Base-by-base conservation (phyloP, 768 basidiomycete genomes). In the Russula brevipes region DNA sequence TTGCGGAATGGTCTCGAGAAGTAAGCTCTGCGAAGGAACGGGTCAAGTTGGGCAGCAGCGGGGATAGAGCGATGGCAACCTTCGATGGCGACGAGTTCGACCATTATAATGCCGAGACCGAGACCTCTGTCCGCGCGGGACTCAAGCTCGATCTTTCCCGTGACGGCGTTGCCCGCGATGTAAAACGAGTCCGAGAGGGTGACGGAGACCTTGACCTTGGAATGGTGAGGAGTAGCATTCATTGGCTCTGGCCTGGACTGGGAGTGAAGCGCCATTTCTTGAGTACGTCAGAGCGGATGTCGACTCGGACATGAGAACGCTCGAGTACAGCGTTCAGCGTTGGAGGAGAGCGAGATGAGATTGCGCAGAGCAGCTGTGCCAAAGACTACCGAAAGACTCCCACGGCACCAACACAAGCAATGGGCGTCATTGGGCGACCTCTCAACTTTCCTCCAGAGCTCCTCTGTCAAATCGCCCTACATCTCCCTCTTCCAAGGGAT, bases 141-240 rank as follows among this genome's bases (percentile, higher is more conserved):
- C 73, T 92, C 90, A 70, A 92, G 79, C 71, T 90, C 84, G 80
- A 92, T 80, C 76, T 87, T 90, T 11, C 91, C 91, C 6, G 84
- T 77, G 39, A 91, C 79, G 66, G 80, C 75, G 42, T 77, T 76
- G 0, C 91, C 91, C 1, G 90, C 85, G 55, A 89, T 81, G 69
- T 82, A 88, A 35, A 80, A 76, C 2, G 81, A 72, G 66, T 88
- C 81, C 1, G 82, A 80, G 7, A 90, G 76, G 7, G 77, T 79
- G 19, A 88, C 71, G 12, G 86, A 79, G 16, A 89, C 81, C 72
- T 82, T 89, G 72, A 92, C 82, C 75, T 91, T 93, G 33, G 89
- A 77, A 72, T 92, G 91, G 71, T 86, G 78, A 0, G 85, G 80
- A n/a, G 85, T 83, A 36, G 87, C 85, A 74, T 93, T 92, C 90